Conservation (phyloP, 495 filamentous ascomycete species). For the Aspergillus ostianus region DNA sequence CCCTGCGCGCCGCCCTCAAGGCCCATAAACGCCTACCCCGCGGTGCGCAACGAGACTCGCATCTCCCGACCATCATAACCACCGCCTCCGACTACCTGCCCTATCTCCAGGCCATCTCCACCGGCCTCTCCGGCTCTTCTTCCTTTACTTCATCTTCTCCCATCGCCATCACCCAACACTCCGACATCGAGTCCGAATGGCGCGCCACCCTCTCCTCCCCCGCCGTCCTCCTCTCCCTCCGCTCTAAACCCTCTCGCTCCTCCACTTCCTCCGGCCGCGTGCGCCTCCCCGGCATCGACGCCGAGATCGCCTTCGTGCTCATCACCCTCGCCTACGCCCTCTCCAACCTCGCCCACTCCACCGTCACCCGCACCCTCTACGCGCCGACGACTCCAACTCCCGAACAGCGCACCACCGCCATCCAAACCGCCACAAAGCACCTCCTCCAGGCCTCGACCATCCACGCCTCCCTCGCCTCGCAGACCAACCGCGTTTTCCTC, state of each 20-base stretch:
- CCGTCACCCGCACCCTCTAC: slow-evolving; percentile 53
- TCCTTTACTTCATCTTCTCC: slow-evolving; percentile 39
- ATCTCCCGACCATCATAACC: slow-evolving; percentile 65
- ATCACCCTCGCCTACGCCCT: slow-evolving; percentile 73
- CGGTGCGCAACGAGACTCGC: slow-evolving; percentile 54
- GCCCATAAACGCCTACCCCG: slow-evolving; percentile 74
- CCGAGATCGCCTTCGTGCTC: slow-evolving; percentile 77
- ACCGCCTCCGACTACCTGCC: slow-evolving; percentile 73
- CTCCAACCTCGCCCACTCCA: slow-evolving; percentile 62
- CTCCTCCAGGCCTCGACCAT: slow-evolving; percentile 79
- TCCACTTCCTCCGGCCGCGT: slow-evolving; percentile 50
- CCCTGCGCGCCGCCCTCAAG: slow-evolving; percentile 75
- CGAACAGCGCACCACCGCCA: slow-evolving; percentile 63
- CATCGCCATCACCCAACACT: slow-evolving; percentile 60
- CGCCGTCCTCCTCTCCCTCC: slow-evolving; percentile 41
- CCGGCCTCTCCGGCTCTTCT: slow-evolving; percentile 50
- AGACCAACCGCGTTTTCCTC: slow-evolving; percentile 33
- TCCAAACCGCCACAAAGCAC: slow-evolving; percentile 72
- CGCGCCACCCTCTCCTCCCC: slow-evolving; percentile 69
- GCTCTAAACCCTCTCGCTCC: slow-evolving; percentile 26
- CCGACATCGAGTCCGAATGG: slow-evolving; percentile 71
- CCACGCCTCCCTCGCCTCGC: slow-evolving; percentile 59
- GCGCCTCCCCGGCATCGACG: slow-evolving; percentile 71
- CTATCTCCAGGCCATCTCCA: slow-evolving; percentile 71
- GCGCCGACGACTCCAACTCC: slow-evolving; percentile 58